Evolutionary conservation across 2,329 filamentous ascomycete species (phyloP), one percentile per base, ranked within the genome.

Genomic region (Ambrosiella cleistominuta): DNA sequence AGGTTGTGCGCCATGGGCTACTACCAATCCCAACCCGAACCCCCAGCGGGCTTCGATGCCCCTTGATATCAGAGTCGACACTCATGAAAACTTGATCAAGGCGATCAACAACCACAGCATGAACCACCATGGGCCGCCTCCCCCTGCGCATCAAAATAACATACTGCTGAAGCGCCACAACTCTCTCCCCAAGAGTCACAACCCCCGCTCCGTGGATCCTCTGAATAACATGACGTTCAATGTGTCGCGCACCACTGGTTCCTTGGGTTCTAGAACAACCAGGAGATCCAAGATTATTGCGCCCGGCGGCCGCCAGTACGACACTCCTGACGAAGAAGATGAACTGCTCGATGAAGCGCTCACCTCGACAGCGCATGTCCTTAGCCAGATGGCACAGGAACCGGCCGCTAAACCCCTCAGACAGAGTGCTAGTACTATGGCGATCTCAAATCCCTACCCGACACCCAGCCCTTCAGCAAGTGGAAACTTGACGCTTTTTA

Each of bases 251-350:
- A 70, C 68, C 51, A 56, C 45, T 17, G 59, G 59, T 2, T 58
- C 56, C 7, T 36, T 58, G 19, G 56, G 56, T 12, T 58, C 47
- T 17, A 52, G 56, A 27, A 58, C 59, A 62, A 93, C 89, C 12
- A 78, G 91, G 60, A 79, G 88, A 61, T 85, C 87, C 11, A 79
- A 94, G 68, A 83, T 87, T 12, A 74, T 76, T 3, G 67, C 68
- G 3, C 84, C 88, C 62, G 85, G 86, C 3, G 81, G 86, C 54
- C 85, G 86, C 65, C 84, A 88, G 62, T 96, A 97, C 67, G 93
- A 98, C 66, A 90, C 90, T 0, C 88, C 93, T 1, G 90, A 95
- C 65, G 93, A 98, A 70, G 91, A 97, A 67, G 93, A 98, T 61
- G 93, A 98, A 70, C 77, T 98, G 8, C 76, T 97, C 8, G 90